Percentiles rank a stretch among this genome's conserved stretches.
Conservation (phyloP, 1,139 yeast genomes). For the Yamadazyma siamensis region DNA sequence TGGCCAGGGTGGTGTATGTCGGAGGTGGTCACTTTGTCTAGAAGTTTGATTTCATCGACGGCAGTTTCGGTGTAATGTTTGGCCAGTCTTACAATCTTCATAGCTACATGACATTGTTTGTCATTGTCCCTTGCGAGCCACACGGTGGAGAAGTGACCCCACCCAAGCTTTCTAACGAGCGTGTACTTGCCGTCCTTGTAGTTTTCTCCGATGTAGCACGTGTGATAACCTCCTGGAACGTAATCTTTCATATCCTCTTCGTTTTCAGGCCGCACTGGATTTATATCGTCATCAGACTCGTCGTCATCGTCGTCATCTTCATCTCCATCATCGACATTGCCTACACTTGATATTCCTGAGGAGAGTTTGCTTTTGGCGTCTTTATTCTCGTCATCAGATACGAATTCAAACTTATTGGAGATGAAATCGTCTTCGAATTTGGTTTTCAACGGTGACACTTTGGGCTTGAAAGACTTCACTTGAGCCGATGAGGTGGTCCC, state of each 20-base stretch:
- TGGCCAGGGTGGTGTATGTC: conserved; percentile 63
- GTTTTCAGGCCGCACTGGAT: conserved; percentile 42
- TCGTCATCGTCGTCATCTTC: conserved; percentile 45
- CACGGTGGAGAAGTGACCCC: conserved; percentile 53
- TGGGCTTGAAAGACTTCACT: conserved; percentile 32
- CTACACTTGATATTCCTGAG: no score
- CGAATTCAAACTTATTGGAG: conserved; percentile 13
- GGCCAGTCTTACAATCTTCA: conserved; percentile 79
- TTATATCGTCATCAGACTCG: conserved; percentile 33
- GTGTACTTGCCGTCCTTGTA: conserved; percentile 60
- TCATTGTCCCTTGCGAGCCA: conserved; percentile 55
- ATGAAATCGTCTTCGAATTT: conserved; percentile 20
- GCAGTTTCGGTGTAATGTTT: conserved; percentile 82
- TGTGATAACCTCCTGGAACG: conserved; percentile 83
- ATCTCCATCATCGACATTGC: conserved; percentile 22
- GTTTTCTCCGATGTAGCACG: conserved; percentile 72
- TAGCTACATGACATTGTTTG: conserved; percentile 66
- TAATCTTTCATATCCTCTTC: conserved; percentile 74
- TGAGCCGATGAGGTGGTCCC: conserved; percentile 22
- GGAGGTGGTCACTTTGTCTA: conserved; percentile 44
- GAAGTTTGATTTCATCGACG: conserved; percentile 71
- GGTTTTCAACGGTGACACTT: conserved; percentile 35
- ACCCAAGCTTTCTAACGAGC: conserved; percentile 66
- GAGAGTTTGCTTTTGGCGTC: conserved; percentile 1
- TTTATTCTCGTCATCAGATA: conserved; percentile 9